Conservation (phyloP, 2,329 filamentous ascomycete species). For the Fragosphaeria purpurea region DNA sequence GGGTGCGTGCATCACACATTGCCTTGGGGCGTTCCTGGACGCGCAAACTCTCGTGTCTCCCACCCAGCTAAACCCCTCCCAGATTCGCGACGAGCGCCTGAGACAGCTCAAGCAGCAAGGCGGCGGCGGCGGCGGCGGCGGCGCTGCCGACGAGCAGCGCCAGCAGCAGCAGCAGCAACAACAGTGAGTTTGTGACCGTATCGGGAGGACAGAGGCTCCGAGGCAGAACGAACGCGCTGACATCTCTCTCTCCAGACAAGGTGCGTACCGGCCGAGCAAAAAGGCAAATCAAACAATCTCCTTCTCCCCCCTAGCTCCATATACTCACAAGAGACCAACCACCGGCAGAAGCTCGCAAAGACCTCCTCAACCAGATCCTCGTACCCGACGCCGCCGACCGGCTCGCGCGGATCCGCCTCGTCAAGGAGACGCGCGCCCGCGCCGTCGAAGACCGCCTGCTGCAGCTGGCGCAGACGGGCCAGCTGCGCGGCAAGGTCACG, state of each 20-base stretch:
- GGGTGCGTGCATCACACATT: constrained; percentile 15
- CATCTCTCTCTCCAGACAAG: neutral
- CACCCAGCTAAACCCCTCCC: neutral
- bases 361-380: constrained; percentile 85
- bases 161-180: constrained; percentile 53
- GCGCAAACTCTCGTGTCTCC: neutral
- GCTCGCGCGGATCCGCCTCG: constrained; percentile 84
- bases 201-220: no score
- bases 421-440: constrained; percentile 81
- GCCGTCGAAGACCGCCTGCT: constrained; percentile 92
- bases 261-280: neutral
- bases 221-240: no score
- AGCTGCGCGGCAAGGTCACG: constrained; percentile 77
- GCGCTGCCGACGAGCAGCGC: constrained; percentile 21
- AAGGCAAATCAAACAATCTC: neutral
- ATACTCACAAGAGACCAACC: constrained; percentile 8
- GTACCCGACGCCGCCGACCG: constrained; percentile 89
- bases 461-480: constrained; percentile 78
- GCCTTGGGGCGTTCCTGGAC: no score
- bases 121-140: constrained; percentile 36
- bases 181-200: constrained; percentile 10
- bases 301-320: neutral
- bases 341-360: constrained; percentile 53
- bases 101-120: constrained; percentile 79
- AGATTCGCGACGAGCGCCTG: constrained; percentile 88